phyloP scores from a whole-genome alignment of 192 early-diverging fungal genomes.

The Gigaspora rosea region DNA sequence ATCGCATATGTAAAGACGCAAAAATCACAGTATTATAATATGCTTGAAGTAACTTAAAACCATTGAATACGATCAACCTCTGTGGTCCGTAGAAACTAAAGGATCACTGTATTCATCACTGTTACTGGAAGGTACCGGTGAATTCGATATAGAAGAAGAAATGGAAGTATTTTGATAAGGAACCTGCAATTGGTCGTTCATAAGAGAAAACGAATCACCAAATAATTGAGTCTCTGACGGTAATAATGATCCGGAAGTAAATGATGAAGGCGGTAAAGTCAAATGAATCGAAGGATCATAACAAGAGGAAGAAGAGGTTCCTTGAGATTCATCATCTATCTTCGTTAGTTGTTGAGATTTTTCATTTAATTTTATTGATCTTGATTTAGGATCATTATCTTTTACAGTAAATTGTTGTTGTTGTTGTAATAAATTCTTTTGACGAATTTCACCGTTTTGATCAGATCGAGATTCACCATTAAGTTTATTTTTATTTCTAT shows the following conservation, averaged over 20 bases:
- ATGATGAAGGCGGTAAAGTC: not conserved
- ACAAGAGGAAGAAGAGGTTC: not conserved
- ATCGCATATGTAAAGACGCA: too few relatives aligned
- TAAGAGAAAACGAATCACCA: conserved; percentile 1
- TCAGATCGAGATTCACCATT: too few relatives aligned
- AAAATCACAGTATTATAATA: too few relatives aligned
- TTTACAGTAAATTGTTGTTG: not conserved
- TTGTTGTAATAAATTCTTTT: too few relatives aligned
- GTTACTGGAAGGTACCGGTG: conserved; percentile 2
- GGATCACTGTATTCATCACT: conserved; percentile 8
- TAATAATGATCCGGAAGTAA: not conserved
- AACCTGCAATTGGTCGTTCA: not conserved
- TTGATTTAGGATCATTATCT: not conserved
- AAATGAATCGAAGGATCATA: conserved; percentile 3
- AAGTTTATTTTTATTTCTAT: not conserved
- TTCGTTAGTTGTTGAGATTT: too few relatives aligned
- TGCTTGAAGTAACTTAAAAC: too few relatives aligned
- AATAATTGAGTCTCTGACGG: not conserved
- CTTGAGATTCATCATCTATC: not conserved
- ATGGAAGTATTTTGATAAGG: not conserved
- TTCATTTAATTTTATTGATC: too few relatives aligned
- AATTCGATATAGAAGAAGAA: conserved; percentile 17
- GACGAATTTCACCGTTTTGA: too few relatives aligned
- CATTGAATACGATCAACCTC: too few relatives aligned
- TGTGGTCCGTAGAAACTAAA: not conserved